Evolutionary conservation across 208 protist species (phyloP), one percentile per base, ranked within the genome.

Genomic region (Crithidia brevicula): DNA sequence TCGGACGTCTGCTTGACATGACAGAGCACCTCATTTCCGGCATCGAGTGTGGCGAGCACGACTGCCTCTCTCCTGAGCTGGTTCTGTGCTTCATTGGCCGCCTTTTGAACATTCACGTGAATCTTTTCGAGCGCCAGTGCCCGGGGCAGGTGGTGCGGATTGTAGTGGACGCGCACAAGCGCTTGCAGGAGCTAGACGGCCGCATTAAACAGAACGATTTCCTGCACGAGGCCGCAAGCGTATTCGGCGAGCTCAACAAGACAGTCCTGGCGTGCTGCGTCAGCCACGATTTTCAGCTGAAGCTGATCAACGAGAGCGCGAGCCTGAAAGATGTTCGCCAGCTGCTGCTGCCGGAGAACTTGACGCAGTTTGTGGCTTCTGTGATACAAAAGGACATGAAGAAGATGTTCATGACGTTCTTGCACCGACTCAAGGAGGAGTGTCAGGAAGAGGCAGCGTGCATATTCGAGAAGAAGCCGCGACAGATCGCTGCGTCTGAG

Each of bases 251-350:
- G n/a, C 75, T 96, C 10, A 87, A 95, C 59, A 70, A 67, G 42
- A 70, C 81, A 0, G 81, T 94, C 53, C 82, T 96, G n/a, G 73
- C 84, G 11, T 43, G 86, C 43, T 94, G 89, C 28, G 85, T 93
- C 23, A 91, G 82, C 68, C 82, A 94, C 65, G 86, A 91, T 31
- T 95, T 94, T 59, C 86, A 93, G 69, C 73, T 96, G 10, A 64
- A 85, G 69, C 81, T 91, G 5, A 92, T 96, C 59, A 82, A 79
- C 23, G 81, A 92, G 22, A 76, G 81, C 22, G 72, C 73, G 23
- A 82, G 68, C 54, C 72, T 93, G n/a, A 83, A 77, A 27, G 84
- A 91, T 50, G 79, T 93, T 4, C 72, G 76, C 18, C 83, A 92
- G 57, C 67, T 93, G 31, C 72, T 93, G 27, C 47, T 81, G 43